Evolutionary conservation across 192 early-diverging fungal species (phyloP).

Genomic region (Coemansia sp.): DNA sequence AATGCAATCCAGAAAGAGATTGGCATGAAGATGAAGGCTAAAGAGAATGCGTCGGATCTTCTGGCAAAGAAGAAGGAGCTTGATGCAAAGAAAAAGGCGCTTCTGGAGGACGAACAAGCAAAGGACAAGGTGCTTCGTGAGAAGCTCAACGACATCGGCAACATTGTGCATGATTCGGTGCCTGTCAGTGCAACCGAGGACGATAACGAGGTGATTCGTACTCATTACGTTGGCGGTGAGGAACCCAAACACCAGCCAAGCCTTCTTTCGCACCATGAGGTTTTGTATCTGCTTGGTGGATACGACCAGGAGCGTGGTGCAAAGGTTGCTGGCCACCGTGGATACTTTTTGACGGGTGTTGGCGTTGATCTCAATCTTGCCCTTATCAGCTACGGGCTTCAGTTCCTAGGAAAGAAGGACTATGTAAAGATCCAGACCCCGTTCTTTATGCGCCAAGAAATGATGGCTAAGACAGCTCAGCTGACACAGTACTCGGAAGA

Average conservation of each 20-base stretch:
- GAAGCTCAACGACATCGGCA: conserved; percentile 94
- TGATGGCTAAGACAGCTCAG: conserved; percentile 99
- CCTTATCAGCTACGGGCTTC: conserved; percentile 92
- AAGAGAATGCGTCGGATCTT: conserved; percentile 80
- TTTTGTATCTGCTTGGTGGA: conserved; percentile 85
- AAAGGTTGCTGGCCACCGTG: conserved; percentile 97
- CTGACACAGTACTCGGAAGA: conserved; percentile 98
- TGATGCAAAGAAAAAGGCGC: conserved; percentile 67
- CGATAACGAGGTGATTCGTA: conserved; percentile 70
- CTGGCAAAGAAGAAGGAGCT: conserved; percentile 73
- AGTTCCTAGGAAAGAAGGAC: conserved; percentile 77
- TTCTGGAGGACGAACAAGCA: conserved; percentile 73
- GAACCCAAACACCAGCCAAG: conserved; percentile 62
- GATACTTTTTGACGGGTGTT: conserved; percentile 93
- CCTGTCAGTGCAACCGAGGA: conserved; percentile 85
- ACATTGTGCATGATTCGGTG: conserved; percentile 92
- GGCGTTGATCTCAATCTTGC: conserved; percentile 98
- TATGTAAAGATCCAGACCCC: conserved; percentile 97
- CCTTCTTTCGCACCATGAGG: conserved; percentile 88
- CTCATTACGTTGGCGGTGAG: conserved; percentile 58
- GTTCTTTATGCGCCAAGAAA: conserved; percentile 95
- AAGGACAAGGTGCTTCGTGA: conserved; percentile 66
- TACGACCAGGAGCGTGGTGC: conserved; percentile 88
- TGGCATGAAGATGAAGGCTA: conserved; percentile 84
- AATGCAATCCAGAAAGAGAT: conserved; percentile 94